phyloP scores from a whole-genome alignment of 805 yeast genomes.

The Debaryomyces prosopidis region DNA sequence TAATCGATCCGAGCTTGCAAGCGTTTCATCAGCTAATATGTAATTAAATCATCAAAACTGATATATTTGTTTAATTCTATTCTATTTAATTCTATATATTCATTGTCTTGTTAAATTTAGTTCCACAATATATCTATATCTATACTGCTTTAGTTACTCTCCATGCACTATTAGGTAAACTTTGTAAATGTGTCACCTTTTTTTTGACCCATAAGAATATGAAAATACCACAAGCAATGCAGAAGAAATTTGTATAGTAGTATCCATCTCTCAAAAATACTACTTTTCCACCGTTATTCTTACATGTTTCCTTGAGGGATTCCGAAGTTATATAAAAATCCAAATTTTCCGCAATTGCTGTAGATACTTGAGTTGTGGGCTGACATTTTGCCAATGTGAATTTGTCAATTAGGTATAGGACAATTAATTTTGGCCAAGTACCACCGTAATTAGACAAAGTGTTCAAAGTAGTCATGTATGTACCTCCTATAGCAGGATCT shows the following conservation, averaged over 20 bases:
- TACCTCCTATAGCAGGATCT: conserved; percentile 95
- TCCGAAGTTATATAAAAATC: conserved; percentile 24
- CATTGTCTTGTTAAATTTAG: neutral
- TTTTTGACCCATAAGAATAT: conserved; percentile 69
- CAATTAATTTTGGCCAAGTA: conserved; percentile 92
- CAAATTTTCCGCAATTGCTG: neutral
- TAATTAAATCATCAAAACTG: neutral
- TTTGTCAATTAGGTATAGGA: conserved; percentile 76
- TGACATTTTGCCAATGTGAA: conserved; percentile 69
- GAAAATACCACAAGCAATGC: conserved; percentile 64
- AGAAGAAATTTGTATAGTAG: conserved; percentile 70
- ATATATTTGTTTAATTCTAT: neutral
- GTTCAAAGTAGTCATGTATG: conserved; percentile 95
- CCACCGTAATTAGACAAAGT: conserved; percentile 94
- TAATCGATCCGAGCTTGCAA: conserved; percentile 8
- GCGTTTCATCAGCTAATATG: neutral
- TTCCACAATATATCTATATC: conserved; percentile 1
- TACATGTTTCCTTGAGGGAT: conserved; percentile 50
- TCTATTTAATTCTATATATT: neutral
- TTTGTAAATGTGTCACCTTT: conserved; percentile 65
- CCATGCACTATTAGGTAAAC: conserved; percentile 77
- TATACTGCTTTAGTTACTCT: conserved; percentile 42
- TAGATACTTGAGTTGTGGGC: conserved; percentile 12
- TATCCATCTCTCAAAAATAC: conserved; percentile 72
- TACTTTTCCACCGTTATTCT: conserved; percentile 56